Evolutionary conservation across 805 yeast genomes (phyloP), one percentile per base, ranked within the genome.

Genomic region (Cyberlindnera galapagoensis): DNA sequence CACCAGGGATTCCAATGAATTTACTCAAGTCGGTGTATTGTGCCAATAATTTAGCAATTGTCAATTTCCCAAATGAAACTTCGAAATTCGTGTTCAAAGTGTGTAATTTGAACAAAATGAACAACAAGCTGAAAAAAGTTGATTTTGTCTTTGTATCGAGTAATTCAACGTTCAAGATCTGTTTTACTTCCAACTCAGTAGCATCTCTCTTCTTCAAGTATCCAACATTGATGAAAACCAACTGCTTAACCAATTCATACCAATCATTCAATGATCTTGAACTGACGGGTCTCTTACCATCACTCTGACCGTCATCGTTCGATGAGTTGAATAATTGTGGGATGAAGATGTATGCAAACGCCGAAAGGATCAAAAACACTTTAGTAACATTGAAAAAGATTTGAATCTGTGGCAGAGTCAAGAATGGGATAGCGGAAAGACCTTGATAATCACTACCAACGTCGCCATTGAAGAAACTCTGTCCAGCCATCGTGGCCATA

Each of bases 401-500:
- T 7, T 41, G 33, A 18, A 52, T 40, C n/a, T 51, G 32, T 9
- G 58, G 56, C 19, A 50, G 45, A 11, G 57, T 47, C 24, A 52
- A 21, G 11, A 52, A 27, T 28, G 75, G 75, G 34, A 68, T 46
- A 0, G 70, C 65, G 18, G 63, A 51, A 42, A 69, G 47, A 1
- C 73, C 71, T 39, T 63, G 59, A 43, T 63, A 66, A 39, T 66
- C 72, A 29, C 32, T 40, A 13, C 28, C 39, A 19, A 55, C 56
- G 10, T 50, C 51, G 5, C 61, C 64, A 12, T 29, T 25, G 24
- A 43, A 49, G 38, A 51, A 30, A 18, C 41, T 43, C 25, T 47
- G 47, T 17, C 71, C 73, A 58, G 63, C 61, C 36, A 68, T 59
- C 2, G 71, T 60, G 26, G 71, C 71, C 56, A 67, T 55, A 20